Conservation (phyloP, 225 moss, liverwort and hornwort genomes). For the Rhytidiadelphus loreus region DNA sequence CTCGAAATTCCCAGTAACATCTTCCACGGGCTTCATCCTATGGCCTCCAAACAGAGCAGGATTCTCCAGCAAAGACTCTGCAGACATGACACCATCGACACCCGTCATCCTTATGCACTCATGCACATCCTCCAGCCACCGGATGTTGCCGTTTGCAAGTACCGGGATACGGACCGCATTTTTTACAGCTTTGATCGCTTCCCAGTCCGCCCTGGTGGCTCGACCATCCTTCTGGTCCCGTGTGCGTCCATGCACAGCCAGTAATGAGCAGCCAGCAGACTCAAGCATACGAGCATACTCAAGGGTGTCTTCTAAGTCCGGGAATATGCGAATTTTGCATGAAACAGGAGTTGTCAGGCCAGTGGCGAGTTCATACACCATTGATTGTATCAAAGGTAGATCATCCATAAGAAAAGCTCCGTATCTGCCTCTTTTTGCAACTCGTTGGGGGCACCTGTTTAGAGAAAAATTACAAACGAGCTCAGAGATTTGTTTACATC, state of each 20-base stretch:
- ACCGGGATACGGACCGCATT: slow-evolving; percentile 63
- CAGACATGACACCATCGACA: slow-evolving; percentile 83
- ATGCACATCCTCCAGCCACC: slow-evolving; percentile 76
- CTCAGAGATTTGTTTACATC: background rate
- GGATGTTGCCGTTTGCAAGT: slow-evolving; percentile 81
- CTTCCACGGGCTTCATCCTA: slow-evolving; percentile 23
- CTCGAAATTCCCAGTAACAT: background rate
- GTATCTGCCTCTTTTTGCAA: slow-evolving; percentile 82
- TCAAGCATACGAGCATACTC: slow-evolving; percentile 84
- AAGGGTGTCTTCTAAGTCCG: slow-evolving; percentile 59
- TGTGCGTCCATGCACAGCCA: slow-evolving; percentile 88
- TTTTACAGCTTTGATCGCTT: slow-evolving; percentile 66
- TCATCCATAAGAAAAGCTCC: slow-evolving; percentile 96
- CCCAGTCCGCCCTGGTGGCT: slow-evolving; percentile 70
- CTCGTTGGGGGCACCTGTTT: slow-evolving; percentile 82
- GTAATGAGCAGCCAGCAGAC: slow-evolving; percentile 78
- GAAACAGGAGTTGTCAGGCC: slow-evolving; percentile 69
- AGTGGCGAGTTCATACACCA: slow-evolving; percentile 50
- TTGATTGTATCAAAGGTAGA: slow-evolving; percentile 61
- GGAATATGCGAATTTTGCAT: slow-evolving; percentile 84
- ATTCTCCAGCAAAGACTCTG: slow-evolving; percentile 85
- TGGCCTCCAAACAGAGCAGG: slow-evolving; percentile 69
- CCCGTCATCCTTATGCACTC: slow-evolving; percentile 56
- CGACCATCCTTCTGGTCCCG: slow-evolving; percentile 78
- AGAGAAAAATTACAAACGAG: background rate